A percentile compares a stretch with the other conserved stretches of the same genome.
Conservation (phyloP, 2,329 filamentous ascomycete genomes). For the Mycosphaerelloides madeirae region DNA sequence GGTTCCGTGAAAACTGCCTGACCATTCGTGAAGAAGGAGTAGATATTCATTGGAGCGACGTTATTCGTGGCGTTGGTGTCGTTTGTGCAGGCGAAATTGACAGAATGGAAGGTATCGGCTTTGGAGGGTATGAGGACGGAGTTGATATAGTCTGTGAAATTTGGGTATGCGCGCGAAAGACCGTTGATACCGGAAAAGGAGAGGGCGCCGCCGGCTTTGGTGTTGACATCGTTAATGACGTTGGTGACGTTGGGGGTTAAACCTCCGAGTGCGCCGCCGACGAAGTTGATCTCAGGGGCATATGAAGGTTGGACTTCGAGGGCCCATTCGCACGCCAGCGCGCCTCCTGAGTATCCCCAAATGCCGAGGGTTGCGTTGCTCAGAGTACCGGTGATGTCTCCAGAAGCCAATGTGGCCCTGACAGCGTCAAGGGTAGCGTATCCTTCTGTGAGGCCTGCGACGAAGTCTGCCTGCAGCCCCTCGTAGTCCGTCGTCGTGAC, state of each 20-base stretch:
- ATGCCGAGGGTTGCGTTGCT: not conserved
- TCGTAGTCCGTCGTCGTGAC: conserved; percentile 27
- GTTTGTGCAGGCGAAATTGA: conserved; percentile 12
- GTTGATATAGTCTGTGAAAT: conserved; percentile 9
- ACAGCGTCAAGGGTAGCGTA: conserved; percentile 28
- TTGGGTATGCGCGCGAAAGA: conserved; percentile 21
- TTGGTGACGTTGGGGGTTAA: conserved; percentile 28
- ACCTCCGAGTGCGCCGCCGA: conserved; percentile 31
- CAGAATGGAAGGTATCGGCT: not conserved
- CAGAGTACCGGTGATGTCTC: conserved; percentile 1
- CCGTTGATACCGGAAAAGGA: conserved; percentile 24
- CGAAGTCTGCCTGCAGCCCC: conserved; percentile 24
- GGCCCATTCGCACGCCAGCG: conserved; percentile 49
- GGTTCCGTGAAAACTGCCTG: conserved; percentile 17
- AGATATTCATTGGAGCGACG: conserved; percentile 34
- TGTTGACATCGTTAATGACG: conserved; percentile 23
- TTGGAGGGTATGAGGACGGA: conserved; percentile 1
- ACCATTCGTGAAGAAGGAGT: conserved; percentile 37
- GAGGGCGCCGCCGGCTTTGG: conserved; percentile 23
- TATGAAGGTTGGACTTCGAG: conserved; percentile 25
- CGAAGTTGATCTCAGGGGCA: conserved; percentile 28
- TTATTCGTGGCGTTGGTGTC: conserved; percentile 23
- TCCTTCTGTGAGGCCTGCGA: conserved; percentile 22
- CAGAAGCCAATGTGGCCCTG: conserved; percentile 19
- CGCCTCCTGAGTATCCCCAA: conserved; percentile 51